phyloP scores from a whole-genome alignment of 768 basidiomycete species.

The Pulveroboletus sp. region DNA sequence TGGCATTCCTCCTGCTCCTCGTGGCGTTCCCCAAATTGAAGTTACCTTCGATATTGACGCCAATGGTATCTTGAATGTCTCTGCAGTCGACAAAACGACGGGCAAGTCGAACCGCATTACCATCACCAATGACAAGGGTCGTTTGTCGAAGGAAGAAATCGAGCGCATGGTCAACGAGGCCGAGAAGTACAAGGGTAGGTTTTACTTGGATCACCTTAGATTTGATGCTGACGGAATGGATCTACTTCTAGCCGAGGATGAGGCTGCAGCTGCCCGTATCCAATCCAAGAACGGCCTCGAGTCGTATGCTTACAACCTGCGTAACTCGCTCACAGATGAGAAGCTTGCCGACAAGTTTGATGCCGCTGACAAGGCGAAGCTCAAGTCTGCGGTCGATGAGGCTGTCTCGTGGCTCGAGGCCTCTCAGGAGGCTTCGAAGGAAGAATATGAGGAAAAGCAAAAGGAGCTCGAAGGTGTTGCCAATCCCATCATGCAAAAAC shows the following conservation, averaged over 20 bases:
- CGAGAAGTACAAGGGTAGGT: slow-evolving; percentile 82
- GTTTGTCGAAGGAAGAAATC: slow-evolving; percentile 95
- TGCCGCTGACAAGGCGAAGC: slow-evolving; percentile 77
- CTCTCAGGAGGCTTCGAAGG: slow-evolving; percentile 88
- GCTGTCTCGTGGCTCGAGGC: slow-evolving; percentile 82
- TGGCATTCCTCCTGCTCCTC: slow-evolving; percentile 94
- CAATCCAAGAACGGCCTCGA: slow-evolving; percentile 89
- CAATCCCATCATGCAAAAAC: slow-evolving; percentile 69
- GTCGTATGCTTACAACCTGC: slow-evolving; percentile 93
- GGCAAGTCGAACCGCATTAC: slow-evolving; percentile 94
- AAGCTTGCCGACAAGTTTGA: slow-evolving; percentile 89
- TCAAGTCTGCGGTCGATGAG: slow-evolving; percentile 79
- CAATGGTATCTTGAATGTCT: slow-evolving; percentile 95
- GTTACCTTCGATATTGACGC: slow-evolving; percentile 99
- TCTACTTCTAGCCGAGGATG: slow-evolving; percentile 65
- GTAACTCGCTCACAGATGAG: slow-evolving; percentile 83
- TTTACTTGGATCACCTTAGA: not conserved
- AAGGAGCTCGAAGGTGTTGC: slow-evolving; percentile 89
- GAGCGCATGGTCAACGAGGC: slow-evolving; percentile 97
- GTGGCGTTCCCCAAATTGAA: slow-evolving; percentile 96
- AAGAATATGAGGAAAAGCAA: slow-evolving; percentile 90
- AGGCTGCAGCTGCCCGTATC: slow-evolving; percentile 81
- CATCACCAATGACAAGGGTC: slow-evolving; percentile 96
- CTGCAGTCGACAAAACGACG: slow-evolving; percentile 93
- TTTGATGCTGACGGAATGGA: slow-evolving; percentile 7